Base-by-base conservation (phyloP, 176 grass and related monocot genomes). In the Cenchrus purpureus region DNA sequence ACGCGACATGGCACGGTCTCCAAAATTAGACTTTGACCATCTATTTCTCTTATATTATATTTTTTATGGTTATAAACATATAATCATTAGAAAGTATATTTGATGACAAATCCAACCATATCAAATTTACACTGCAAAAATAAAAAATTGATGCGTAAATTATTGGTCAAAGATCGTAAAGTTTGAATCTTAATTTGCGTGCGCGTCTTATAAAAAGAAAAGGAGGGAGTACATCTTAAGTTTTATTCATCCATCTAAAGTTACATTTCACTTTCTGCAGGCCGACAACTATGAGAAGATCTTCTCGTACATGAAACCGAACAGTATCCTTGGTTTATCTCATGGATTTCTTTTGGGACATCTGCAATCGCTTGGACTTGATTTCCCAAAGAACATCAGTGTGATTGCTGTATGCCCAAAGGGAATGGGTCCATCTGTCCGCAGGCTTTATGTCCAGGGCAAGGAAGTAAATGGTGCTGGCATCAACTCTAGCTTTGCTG, bases 331-430 rank as follows among this genome's bases (percentile, higher is more conserved):
- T 69, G 94, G 94, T 58, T 86, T 97, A 16, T 97, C 94, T 4
- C 94, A 97, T 61, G 94, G 94, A 57, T 97, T 97, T 83, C 89
- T 97, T 46, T 83, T 97, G 48, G 94, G 91, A 54, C 94, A 97
- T 79, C 66, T 97, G 79, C 91, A 94, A 82, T 97, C 94, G 0
- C 65, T 76, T 81, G 87, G 89, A 3, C 87, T 90, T 40, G 91
- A 97, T 87, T 97, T 97, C 85, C 94, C 94, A 7, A 86, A 90
- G 73, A 91, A 97, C 79, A 90, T 97, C 17, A 92, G 91, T 59
- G 94, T 94, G 75, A 93, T 97, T 65, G 94, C 94, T 45, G 91
- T 97, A 31, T 97, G 94, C 55, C 94, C 94, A 43, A 97, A 97
- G 70, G 94, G 91, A 44, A 97, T 97, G 94, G 94, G 94, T 29